A percentile compares a stretch with the other conserved stretches of the same genome.
Conservation (phyloP, 1,139 yeast species). For the Wickerhamomyces sp. region DNA sequence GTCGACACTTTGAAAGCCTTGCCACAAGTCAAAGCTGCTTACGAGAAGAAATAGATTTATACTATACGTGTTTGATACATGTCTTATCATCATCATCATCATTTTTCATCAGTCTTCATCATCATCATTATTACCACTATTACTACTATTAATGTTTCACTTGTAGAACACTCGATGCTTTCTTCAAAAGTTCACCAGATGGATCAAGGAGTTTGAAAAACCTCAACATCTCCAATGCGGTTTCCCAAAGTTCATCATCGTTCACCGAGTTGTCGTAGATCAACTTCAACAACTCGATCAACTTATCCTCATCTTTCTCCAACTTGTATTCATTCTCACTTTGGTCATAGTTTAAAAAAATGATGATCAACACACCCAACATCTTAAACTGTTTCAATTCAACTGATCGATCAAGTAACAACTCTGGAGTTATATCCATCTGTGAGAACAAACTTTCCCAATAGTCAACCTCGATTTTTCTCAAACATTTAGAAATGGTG, state of each 20-base stretch:
- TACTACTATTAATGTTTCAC: background rate
- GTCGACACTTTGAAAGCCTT: constrained; percentile 28
- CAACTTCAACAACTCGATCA: constrained; percentile 35
- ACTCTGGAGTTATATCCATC: constrained; percentile 34
- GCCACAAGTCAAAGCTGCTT: constrained; percentile 31
- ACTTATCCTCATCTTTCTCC: constrained; percentile 31
- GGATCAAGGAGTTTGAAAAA: constrained; percentile 40
- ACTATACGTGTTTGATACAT: background rate
- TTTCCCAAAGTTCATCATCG: constrained; percentile 41
- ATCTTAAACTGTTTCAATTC: constrained; percentile 37
- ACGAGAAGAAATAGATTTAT: constrained; percentile 4
- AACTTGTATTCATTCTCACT: constrained; percentile 5
- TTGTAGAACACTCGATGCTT: constrained; percentile 6
- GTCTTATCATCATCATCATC: background rate
- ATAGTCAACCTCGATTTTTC: constrained; percentile 60
- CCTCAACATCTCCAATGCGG: constrained; percentile 42
- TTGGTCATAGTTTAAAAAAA: constrained; percentile 36
- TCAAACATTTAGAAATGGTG: constrained; percentile 51
- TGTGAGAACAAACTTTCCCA: constrained; percentile 51
- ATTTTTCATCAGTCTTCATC: background rate
- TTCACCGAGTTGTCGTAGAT: constrained; percentile 26
- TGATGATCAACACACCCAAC: constrained; percentile 39
- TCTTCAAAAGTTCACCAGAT: constrained; percentile 14
- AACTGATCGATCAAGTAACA: constrained; percentile 31
- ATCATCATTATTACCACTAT: background rate